Percentiles rank a stretch among this genome's conserved stretches.
Evolutionary conservation across 2,329 filamentous ascomycete genomes (phyloP).

Genomic region (Fusarium nodosum): DNA sequence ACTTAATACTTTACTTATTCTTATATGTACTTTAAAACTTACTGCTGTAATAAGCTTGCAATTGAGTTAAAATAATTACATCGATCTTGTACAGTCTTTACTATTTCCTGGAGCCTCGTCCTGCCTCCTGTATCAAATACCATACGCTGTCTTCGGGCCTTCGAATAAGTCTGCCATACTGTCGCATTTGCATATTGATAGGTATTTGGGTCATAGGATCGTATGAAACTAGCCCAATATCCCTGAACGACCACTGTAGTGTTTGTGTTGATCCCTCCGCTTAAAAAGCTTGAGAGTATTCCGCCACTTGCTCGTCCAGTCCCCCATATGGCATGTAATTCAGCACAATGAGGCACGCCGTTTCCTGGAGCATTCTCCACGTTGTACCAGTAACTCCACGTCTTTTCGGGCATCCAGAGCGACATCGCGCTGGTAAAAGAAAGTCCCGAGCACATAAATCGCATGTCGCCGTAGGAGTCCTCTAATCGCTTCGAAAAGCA

Average conservation of each 20-base stretch:
- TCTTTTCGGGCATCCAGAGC: slow-evolving; percentile 54
- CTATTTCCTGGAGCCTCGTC: slow-evolving; percentile 57
- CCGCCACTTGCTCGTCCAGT: slow-evolving; percentile 61
- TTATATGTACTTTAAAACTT: too few relatives aligned
- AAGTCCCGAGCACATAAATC: slow-evolving; percentile 55
- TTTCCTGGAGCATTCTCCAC: slow-evolving; percentile 70
- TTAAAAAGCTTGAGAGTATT: slow-evolving; percentile 68
- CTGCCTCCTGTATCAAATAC: slow-evolving; percentile 57
- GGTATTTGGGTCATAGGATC: slow-evolving; percentile 73
- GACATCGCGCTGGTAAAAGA: slow-evolving; percentile 51
- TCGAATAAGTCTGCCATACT: slow-evolving; percentile 57
- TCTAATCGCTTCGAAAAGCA: slow-evolving; percentile 55
- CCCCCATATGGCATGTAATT: slow-evolving; percentile 76
- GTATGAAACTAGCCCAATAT: slow-evolving; percentile 82
- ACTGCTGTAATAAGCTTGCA: slow-evolving; percentile 30
- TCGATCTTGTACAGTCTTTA: slow-evolving; percentile 39
- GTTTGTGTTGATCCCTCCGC: slow-evolving; percentile 64
- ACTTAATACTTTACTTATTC: too few relatives aligned
- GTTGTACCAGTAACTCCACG: slow-evolving; percentile 78
- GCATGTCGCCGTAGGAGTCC: slow-evolving; percentile 54
- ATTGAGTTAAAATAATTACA: slow-evolving; percentile 42
- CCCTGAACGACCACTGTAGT: slow-evolving; percentile 73
- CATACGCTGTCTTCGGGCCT: slow-evolving; percentile 50
- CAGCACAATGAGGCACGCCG: slow-evolving; percentile 71
- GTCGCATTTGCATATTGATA: slow-evolving; percentile 52